Evolutionary conservation across 208 protist genomes (phyloP).

Genomic region (Trypanosoma congolense): DNA sequence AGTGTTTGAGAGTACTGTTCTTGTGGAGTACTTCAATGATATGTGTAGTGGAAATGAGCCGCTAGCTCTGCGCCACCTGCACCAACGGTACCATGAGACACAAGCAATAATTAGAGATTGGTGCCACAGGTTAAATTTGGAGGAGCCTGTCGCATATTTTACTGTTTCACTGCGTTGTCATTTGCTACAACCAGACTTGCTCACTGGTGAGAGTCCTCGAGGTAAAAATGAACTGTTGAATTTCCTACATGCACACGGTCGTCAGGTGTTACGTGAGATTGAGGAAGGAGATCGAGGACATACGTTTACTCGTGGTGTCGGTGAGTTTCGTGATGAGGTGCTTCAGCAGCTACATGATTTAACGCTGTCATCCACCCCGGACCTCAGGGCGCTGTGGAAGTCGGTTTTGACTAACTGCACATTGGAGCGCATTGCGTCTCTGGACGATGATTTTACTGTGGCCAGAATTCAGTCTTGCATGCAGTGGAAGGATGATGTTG

Average conservation of each 20-base stretch:
- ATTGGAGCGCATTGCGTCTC: constrained; percentile 30
- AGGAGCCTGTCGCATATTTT: constrained; percentile 29
- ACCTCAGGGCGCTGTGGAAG: constrained; percentile 58
- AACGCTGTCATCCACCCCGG: constrained; percentile 45
- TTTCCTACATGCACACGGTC: constrained; percentile 46
- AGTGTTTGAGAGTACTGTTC: constrained; percentile 8
- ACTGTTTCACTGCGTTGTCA: constrained; percentile 49
- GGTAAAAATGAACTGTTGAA: constrained; percentile 39
- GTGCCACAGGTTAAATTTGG: constrained; percentile 34
- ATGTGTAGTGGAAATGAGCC: constrained; percentile 14
- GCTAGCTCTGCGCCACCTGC: constrained; percentile 35
- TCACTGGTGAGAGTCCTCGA: constrained; percentile 50
- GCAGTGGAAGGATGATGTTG: constrained; percentile 57
- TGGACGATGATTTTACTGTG: constrained; percentile 67
- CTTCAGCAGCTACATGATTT: constrained; percentile 57
- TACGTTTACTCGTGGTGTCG: constrained; percentile 8
- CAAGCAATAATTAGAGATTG: constrained; percentile 38
- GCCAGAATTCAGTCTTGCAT: constrained; percentile 44
- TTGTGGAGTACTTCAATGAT: constrained; percentile 18
- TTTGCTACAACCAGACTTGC: constrained; percentile 55
- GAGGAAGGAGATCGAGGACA: not conserved
- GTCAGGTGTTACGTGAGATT: constrained; percentile 17
- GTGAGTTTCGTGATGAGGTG: constrained; percentile 27
- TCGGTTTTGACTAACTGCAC: constrained; percentile 51
- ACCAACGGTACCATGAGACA: constrained; percentile 25